Percentiles rank a stretch among this genome's conserved stretches.
These are phyloP conservation scores for Firmiana major DNA, from an alignment of 345 rosid genomes.

Conservation along the genomic window DNA sequence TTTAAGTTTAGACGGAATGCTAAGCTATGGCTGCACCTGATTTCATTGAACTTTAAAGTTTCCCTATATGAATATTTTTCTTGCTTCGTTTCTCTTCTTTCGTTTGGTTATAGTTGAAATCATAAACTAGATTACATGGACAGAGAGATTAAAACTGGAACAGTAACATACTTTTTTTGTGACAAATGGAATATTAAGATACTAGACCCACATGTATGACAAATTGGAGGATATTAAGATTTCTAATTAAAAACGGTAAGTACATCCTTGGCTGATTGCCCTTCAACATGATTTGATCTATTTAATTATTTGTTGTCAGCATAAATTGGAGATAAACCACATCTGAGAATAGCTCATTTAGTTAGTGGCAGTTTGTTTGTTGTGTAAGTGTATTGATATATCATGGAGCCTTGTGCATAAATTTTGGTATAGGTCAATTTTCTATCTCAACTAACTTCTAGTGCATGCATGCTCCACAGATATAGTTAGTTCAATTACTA, in stretches of 20 bases:
- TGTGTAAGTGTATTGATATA: neutral
- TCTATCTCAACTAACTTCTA: constrained; percentile 5
- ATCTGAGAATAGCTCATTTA: neutral
- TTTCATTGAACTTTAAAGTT: neutral
- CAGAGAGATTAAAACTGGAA: neutral
- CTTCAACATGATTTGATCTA: neutral
- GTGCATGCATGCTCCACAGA: neutral
- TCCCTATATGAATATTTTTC: neutral
- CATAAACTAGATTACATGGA: neutral
- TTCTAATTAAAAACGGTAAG: neutral
- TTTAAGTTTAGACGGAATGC: neutral
- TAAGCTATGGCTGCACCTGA: neutral
- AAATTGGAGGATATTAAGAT: neutral
- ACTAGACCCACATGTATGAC: neutral
- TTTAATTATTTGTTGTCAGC: neutral
- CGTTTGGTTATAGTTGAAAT: neutral
- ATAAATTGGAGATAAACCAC: neutral
- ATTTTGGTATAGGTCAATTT: neutral
- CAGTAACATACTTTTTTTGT: neutral
- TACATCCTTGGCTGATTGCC: neutral
- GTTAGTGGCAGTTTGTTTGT: neutral
- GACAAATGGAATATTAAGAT: neutral
- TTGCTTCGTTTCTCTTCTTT: neutral
- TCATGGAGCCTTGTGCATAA: neutral
- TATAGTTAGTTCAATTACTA: constrained; percentile 16